phyloP scores from a whole-genome alignment of 805 yeast genomes.

The Candida nanaspora region DNA sequence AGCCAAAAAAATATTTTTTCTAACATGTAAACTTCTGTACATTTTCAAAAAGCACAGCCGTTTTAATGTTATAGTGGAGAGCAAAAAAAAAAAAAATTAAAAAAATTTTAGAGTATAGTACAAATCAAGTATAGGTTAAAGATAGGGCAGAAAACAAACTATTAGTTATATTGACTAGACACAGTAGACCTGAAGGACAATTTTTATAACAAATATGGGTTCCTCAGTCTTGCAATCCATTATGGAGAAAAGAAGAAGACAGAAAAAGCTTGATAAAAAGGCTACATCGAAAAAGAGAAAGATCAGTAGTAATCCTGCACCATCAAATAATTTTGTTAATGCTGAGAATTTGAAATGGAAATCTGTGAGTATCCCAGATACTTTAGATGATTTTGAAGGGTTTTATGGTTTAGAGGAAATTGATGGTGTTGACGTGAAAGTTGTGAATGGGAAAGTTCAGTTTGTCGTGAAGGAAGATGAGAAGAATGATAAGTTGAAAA shows the following conservation, averaged over 20 bases:
- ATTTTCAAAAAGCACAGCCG: no score
- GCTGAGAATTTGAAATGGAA: constrained; percentile 66
- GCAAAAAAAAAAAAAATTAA: no score
- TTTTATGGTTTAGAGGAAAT: constrained; percentile 90
- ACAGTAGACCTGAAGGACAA: no score
- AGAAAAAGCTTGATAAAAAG: not conserved
- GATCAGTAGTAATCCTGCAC: not conserved
- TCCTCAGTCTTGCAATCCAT: not conserved
- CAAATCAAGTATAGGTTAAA: no score
- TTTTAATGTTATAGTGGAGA: no score
- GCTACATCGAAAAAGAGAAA: not conserved
- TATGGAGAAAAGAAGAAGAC: not conserved
- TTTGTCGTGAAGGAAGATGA: constrained; percentile 39
- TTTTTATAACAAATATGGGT: not conserved
- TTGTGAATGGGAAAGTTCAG: constrained; percentile 59
- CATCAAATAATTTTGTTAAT: constrained; percentile 29
- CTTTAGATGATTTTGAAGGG: constrained; percentile 82
- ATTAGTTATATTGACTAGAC: no score
- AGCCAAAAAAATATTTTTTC: no score
- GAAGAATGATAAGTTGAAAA: constrained; percentile 14
- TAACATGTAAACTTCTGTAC: no score
- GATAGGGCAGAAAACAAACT: no score
- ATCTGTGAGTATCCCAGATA: constrained; percentile 73
- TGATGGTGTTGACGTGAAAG: constrained; percentile 83
- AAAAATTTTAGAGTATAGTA: no score